Evolutionary conservation across 2,329 filamentous ascomycete genomes (phyloP), one percentile per base, ranked within the genome.

Genomic region (Elsinoe arachidis): DNA sequence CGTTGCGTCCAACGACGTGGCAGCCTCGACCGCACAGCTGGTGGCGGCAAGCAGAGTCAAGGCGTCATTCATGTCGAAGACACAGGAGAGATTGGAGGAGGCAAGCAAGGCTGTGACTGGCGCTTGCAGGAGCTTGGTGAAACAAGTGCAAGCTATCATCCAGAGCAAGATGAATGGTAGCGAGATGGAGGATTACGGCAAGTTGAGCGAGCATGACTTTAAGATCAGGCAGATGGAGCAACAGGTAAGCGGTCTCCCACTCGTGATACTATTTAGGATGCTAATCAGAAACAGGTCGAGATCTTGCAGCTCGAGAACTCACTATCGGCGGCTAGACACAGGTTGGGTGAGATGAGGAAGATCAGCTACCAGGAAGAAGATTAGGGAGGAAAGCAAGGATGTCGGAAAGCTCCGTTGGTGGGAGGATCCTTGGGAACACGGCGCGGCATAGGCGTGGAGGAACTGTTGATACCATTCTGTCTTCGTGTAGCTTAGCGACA

Each of bases 221-320:
- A 99, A 99, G 80, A 90, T 96, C 54, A 82, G 87, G 66, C 91
- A 99, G 76, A 99, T 99, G 93, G 93, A 99, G 76, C 93, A 99
- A 70, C 93, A 99, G 88, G 91, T 96, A 79, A 66, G 81, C 34
- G 10, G 7, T 21, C 67, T 41, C 3, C 12, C 17, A 19, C 3
- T 1, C 26, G 11, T 5, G 1, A 2, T 15, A 34, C 4, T 19
- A 5, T n/a, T 7, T 5, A 14, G 7, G 21, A 38, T 37, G 5
- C 58, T 43, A 47, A 57, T 30, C 44, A 56, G 38, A 46, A 64
- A 62, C 68, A 96, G 90, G 93, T 99, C 69, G 91, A 99, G 74
- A 99, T 99, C 64, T 78, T 97, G 57, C 90, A 97, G 73, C 80
- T 99, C 63, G 91, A 97, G 75, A 99, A 97, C 68, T 76, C 83